These are phyloP conservation scores for Cronartium ribicola DNA, from an alignment of 1,284 basidiomycete genomes.

Conservation along the genomic window DNA sequence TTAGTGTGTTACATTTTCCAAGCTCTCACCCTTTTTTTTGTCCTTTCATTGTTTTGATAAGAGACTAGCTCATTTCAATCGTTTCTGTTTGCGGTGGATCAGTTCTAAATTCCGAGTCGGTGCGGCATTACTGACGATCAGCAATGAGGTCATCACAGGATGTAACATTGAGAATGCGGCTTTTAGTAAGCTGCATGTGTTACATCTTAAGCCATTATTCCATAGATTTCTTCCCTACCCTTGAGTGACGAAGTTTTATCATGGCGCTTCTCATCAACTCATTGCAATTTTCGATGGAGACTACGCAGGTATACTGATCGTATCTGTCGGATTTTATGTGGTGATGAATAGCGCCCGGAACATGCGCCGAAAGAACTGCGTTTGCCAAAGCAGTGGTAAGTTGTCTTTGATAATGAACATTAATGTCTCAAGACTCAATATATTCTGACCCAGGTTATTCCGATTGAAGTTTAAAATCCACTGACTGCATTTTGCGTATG, in stretches of 20 bases:
- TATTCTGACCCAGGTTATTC: no score
- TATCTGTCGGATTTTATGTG: no score
- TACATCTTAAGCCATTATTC: neutral
- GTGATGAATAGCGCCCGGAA: conserved; percentile 25
- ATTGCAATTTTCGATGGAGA: no score
- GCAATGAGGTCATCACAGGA: conserved; percentile 71
- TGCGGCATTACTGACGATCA: conserved; percentile 67
- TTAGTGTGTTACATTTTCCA: conserved; percentile 15
- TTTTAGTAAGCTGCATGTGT: conserved; percentile 60
- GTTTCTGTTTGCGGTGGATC: neutral
- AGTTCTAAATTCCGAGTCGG: conserved; percentile 81
- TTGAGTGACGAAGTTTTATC: no score
- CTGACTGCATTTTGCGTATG: no score
- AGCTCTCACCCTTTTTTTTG: no score
- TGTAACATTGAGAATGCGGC: conserved; percentile 87
- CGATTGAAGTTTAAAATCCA: neutral
- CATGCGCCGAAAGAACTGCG: conserved; percentile 40
- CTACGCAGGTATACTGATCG: no score
- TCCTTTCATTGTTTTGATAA: neutral
- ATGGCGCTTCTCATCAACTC: no score
- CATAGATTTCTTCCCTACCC: no score
- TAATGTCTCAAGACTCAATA: neutral
- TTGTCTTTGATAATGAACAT: neutral
- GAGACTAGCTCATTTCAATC: neutral
- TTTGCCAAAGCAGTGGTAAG: conserved; percentile 41